Evolutionary conservation across 768 basidiomycete genomes (phyloP).

Genomic region (Amanita phalloides): DNA sequence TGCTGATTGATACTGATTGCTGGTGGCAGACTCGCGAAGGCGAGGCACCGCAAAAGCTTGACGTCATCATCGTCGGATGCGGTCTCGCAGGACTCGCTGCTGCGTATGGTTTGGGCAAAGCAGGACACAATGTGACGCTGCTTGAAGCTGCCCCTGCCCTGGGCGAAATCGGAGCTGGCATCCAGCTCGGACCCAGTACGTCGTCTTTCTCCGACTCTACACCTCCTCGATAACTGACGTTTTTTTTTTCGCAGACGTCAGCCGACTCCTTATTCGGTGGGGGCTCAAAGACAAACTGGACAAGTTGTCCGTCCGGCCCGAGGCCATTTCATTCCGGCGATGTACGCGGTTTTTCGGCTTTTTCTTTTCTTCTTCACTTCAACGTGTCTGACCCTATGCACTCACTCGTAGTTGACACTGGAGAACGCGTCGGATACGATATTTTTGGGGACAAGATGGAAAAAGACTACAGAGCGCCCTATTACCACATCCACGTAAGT

Average conservation of each 20-base stretch:
- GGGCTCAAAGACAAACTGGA: conserved; percentile 32
- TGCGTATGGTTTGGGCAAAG: conserved; percentile 31
- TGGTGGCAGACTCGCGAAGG: background rate
- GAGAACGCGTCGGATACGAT: conserved; percentile 19
- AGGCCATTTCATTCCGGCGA: conserved; percentile 27
- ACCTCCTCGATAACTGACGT: background rate
- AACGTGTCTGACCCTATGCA: too few species aligned
- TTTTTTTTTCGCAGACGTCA: conserved; percentile 11
- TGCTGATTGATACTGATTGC: background rate
- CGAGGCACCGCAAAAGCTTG: conserved; percentile 4
- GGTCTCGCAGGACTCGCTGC: conserved; percentile 40
- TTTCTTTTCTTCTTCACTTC: too few species aligned
- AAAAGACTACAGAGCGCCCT: conserved; percentile 20
- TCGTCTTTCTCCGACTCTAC: conserved; percentile 17
- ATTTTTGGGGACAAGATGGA: conserved; percentile 17
- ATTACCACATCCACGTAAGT: conserved; percentile 25
- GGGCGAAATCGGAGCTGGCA: conserved; percentile 41
- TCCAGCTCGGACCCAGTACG: conserved; percentile 27
- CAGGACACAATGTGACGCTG: conserved; percentile 38
- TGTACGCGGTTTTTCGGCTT: conserved; percentile 22
- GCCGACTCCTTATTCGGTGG: conserved; percentile 38
- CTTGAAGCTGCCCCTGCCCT: conserved; percentile 29
- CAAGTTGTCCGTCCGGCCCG: conserved; percentile 25
- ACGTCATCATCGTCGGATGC: conserved; percentile 36
- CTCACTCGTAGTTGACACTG: conserved; percentile 15